Percentiles rank a stretch among this genome's conserved stretches.
Conservation (phyloP, 805 yeast genomes). For the Zygosaccharomyces gambellarensis region DNA sequence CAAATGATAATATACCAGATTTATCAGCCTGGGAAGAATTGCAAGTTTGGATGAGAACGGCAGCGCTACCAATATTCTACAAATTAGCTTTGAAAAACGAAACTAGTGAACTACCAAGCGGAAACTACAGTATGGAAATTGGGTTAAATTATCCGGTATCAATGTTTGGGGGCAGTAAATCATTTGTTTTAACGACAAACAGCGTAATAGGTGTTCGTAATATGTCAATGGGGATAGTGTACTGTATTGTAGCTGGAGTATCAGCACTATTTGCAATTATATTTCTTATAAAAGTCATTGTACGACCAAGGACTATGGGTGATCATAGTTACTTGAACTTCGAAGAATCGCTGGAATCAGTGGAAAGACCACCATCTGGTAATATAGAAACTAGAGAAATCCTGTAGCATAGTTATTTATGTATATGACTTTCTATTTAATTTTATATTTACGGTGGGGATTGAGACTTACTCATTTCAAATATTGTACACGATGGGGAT, state of each 20-base stretch:
- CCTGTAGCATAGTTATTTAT: constrained; percentile 8
- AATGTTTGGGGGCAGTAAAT: constrained; percentile 83
- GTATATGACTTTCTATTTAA: background rate
- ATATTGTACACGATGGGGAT: background rate
- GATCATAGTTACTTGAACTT: constrained; percentile 65
- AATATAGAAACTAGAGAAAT: constrained; percentile 21
- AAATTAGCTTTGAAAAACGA: constrained; percentile 77
- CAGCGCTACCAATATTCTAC: constrained; percentile 85
- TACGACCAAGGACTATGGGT: constrained; percentile 81
- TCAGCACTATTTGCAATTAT: constrained; percentile 65
- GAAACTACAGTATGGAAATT: constrained; percentile 65
- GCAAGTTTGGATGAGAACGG: constrained; percentile 90
- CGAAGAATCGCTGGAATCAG: constrained; percentile 18
- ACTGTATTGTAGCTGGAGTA: constrained; percentile 76
- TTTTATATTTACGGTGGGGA: background rate
- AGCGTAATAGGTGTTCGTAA: constrained; percentile 86
- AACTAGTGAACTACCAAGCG: constrained; percentile 48
- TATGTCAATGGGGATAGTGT: constrained; percentile 76
- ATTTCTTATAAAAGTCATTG: constrained; percentile 74
- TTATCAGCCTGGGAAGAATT: constrained; percentile 61
- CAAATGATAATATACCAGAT: constrained; percentile 64
- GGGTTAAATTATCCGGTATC: constrained; percentile 78
- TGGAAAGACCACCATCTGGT: constrained; percentile 4
- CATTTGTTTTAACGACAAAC: constrained; percentile 74
- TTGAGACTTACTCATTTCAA: background rate